Conservation (phyloP, 2,329 filamentous ascomycete genomes). For the Orbilia quercus region DNA sequence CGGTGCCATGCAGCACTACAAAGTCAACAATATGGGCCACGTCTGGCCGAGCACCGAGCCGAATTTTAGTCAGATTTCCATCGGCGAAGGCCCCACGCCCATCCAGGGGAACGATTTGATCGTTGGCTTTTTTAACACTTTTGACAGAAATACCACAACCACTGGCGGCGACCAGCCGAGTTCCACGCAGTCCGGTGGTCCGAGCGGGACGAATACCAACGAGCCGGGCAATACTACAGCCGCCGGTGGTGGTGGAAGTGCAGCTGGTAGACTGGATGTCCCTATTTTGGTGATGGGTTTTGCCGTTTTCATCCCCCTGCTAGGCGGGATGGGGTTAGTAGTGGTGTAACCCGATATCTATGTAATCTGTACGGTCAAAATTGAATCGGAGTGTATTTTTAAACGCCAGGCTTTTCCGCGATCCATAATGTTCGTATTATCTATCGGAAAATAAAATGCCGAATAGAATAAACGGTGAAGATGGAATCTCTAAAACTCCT, state of each 20-base stretch:
- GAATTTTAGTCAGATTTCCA: conserved; percentile 65
- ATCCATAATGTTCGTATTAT: neutral
- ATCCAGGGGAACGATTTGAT: conserved; percentile 66
- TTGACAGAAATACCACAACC: conserved; percentile 29
- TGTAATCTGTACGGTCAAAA: no score
- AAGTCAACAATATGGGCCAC: conserved; percentile 65
- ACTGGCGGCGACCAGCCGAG: conserved; percentile 4
- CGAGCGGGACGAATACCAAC: conserved; percentile 7
- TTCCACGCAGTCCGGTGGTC: conserved; percentile 8
- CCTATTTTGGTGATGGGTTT: conserved; percentile 20
- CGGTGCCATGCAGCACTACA: conserved; percentile 65
- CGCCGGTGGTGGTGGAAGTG: conserved; percentile 35
- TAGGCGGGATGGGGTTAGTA: conserved; percentile 10
- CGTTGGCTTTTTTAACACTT: conserved; percentile 65
- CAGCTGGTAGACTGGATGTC: conserved; percentile 33
- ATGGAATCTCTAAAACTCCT: neutral
- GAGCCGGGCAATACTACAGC: conserved; percentile 13
- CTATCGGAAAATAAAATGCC: neutral
- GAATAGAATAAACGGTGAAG: neutral
- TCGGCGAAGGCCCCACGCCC: conserved; percentile 64
- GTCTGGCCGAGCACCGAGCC: conserved; percentile 66
- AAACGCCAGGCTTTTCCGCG: neutral
- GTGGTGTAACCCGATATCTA: neutral
- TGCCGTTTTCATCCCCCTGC: neutral
- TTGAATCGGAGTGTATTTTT: no score